These are phyloP conservation scores for Auricularia sp. DNA, from an alignment of 768 basidiomycete genomes.

Conservation along the genomic window DNA sequence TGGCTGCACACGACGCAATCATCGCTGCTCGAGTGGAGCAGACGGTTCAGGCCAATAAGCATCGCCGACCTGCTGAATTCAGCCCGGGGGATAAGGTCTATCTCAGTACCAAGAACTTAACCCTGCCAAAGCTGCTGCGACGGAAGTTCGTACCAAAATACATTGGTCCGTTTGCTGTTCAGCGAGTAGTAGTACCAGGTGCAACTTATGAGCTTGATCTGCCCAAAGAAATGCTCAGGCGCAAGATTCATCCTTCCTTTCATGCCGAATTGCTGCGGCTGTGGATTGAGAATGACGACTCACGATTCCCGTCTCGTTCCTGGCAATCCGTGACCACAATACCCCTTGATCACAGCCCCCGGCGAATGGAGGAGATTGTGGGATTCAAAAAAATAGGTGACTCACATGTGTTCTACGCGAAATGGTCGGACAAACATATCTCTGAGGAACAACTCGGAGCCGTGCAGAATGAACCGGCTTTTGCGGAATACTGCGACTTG, in stretches of 20 bases:
- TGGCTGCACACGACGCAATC: neutral
- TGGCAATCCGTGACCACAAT: neutral
- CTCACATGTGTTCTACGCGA: too few relatives aligned
- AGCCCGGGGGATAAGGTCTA: slow-evolving; percentile 22
- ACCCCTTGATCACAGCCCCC: too few relatives aligned
- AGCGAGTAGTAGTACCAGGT: slow-evolving; percentile 8
- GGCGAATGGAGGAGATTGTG: too few relatives aligned
- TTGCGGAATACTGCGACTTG: too few relatives aligned
- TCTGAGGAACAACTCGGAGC: too few relatives aligned
- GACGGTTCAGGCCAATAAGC: neutral
- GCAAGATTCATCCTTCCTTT: slow-evolving; percentile 20
- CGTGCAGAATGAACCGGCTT: too few relatives aligned
- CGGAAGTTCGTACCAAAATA: slow-evolving; percentile 27
- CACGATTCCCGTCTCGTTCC: too few relatives aligned
- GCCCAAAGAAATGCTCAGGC: slow-evolving; percentile 13
- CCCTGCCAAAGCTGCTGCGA: slow-evolving; percentile 23
- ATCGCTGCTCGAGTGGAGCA: neutral
- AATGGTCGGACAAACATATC: too few relatives aligned
- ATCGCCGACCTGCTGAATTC: slow-evolving; percentile 11
- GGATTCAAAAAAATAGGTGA: too few relatives aligned
- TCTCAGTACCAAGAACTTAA: slow-evolving; percentile 27
- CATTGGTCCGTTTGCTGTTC: slow-evolving; percentile 28
- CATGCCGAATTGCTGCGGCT: slow-evolving; percentile 23
- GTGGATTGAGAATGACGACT: slow-evolving; percentile 6
- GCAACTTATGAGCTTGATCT: slow-evolving; percentile 17